These are phyloP conservation scores for Penicillium psychrosexuale DNA, from an alignment of 2,329 filamentous ascomycete genomes.

Conservation along the genomic window DNA sequence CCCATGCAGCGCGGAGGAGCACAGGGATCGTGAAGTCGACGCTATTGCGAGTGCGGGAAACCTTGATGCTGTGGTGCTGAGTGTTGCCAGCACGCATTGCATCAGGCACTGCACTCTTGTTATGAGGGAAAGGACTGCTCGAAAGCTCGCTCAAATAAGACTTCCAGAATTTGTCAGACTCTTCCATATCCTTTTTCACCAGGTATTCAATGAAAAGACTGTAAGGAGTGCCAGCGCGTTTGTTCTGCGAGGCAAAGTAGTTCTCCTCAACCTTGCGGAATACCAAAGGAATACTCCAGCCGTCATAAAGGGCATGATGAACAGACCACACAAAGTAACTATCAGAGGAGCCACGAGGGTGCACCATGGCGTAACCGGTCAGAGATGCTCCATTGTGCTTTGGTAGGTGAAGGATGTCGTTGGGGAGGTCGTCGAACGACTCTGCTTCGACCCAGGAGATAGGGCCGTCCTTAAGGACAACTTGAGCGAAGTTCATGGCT, in stretches of 20 bases:
- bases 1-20: constrained; percentile 54
- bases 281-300: constrained; percentile 43
- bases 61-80: constrained; percentile 23
- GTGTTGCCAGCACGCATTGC: constrained; percentile 25
- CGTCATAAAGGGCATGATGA: constrained; percentile 55
- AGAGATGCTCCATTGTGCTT: constrained; percentile 36
- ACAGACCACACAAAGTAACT: constrained; percentile 49
- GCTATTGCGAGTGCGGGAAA: constrained; percentile 18
- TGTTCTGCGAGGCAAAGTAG: constrained; percentile 23
- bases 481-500: constrained; percentile 39
- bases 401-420: constrained; percentile 26
- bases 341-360: constrained; percentile 20
- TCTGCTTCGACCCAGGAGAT: constrained; percentile 36
- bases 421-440: constrained; percentile 27
- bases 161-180: constrained; percentile 36
- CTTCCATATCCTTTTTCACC: constrained; percentile 22
- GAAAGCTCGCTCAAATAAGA: constrained; percentile 29
- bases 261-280: constrained; percentile 38
- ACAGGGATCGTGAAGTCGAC: constrained; percentile 46
- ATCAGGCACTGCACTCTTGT: constrained; percentile 20
- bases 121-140: constrained; percentile 29
- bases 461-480: constrained; percentile 35
- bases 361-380: constrained; percentile 37
- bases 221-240: constrained; percentile 22
- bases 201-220: constrained; percentile 34